phyloP scores from a whole-genome alignment of 768 basidiomycete species.

The Coprinopsis strossmayeri region DNA sequence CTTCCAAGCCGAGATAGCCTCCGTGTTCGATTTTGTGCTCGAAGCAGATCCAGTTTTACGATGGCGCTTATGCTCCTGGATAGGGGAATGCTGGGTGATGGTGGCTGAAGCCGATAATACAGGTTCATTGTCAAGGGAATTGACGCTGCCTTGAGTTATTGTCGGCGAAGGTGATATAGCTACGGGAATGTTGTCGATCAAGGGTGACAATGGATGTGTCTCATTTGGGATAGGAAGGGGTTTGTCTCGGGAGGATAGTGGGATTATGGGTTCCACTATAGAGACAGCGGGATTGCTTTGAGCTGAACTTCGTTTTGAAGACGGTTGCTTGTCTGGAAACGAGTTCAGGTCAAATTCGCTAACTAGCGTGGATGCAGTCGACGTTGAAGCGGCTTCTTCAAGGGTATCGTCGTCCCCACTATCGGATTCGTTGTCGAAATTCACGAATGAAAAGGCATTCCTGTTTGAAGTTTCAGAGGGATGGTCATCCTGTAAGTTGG shows the following conservation, averaged over 20 bases:
- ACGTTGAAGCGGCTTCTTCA: conserved; percentile 18
- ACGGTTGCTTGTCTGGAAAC: conserved; percentile 13
- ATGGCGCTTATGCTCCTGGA: conserved; percentile 3
- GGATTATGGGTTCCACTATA: neutral
- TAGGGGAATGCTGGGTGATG: conserved; percentile 3
- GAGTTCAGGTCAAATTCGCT: conserved; percentile 17
- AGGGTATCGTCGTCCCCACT: conserved; percentile 23
- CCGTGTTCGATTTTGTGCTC: conserved; percentile 6
- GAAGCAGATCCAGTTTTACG: conserved; percentile 3
- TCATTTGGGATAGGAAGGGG: neutral
- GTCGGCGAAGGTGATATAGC: conserved; percentile 9
- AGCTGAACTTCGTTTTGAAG: conserved; percentile 6
- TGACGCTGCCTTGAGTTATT: conserved; percentile 6
- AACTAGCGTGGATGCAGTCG: conserved; percentile 21
- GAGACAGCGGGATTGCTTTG: conserved; percentile 8
- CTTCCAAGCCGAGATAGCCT: conserved; percentile 26
- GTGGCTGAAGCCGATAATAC: neutral
- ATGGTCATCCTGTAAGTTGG: conserved; percentile 7
- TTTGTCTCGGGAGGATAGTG: neutral
- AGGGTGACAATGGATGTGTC: neutral
- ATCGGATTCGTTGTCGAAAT: conserved; percentile 15
- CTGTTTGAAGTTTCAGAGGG: conserved; percentile 5
- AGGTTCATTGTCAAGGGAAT: neutral
- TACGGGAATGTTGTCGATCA: neutral
- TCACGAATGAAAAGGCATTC: conserved; percentile 12